phyloP scores from a whole-genome alignment of 768 basidiomycete genomes.

The Mycena amicta region DNA sequence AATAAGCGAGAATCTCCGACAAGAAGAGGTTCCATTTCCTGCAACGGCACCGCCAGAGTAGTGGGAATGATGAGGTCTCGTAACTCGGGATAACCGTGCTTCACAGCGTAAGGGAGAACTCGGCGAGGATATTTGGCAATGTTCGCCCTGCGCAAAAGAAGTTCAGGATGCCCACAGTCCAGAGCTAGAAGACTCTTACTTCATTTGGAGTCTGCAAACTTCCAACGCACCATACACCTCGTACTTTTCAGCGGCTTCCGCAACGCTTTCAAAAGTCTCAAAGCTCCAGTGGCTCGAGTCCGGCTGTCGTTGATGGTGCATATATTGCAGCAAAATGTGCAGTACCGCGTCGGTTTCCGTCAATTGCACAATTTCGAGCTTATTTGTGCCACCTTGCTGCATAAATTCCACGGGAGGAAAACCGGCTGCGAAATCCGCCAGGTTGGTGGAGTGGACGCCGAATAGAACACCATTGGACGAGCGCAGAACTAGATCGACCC shows the following conservation, averaged over 20 bases:
- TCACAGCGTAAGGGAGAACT: not conserved
- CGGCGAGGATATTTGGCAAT: not conserved
- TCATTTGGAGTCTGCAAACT: not conserved
- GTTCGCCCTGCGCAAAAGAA: not conserved
- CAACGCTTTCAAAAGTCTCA: too few relatives aligned
- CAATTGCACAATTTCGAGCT: not conserved
- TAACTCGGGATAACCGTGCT: not conserved
- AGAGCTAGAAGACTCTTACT: not conserved
- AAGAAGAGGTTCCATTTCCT: not conserved
- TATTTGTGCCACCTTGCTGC: not conserved
- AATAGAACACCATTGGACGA: constrained; percentile 4
- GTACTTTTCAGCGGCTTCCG: not conserved
- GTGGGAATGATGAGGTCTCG: not conserved
- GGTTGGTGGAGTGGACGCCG: constrained; percentile 7
- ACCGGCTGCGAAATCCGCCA: constrained; percentile 1
- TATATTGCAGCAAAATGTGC: not conserved
- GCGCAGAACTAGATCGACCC: not conserved
- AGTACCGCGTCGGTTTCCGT: not conserved
- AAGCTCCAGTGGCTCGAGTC: not conserved
- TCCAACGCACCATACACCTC: not conserved
- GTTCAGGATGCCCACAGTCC: not conserved
- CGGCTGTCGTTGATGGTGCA: not conserved
- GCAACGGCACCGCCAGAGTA: not conserved
- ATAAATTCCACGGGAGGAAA: constrained; percentile 3
- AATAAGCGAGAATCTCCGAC: not conserved